Evolutionary conservation across 305 asterid genomes (phyloP).

Genomic region (Withania somnifera): DNA sequence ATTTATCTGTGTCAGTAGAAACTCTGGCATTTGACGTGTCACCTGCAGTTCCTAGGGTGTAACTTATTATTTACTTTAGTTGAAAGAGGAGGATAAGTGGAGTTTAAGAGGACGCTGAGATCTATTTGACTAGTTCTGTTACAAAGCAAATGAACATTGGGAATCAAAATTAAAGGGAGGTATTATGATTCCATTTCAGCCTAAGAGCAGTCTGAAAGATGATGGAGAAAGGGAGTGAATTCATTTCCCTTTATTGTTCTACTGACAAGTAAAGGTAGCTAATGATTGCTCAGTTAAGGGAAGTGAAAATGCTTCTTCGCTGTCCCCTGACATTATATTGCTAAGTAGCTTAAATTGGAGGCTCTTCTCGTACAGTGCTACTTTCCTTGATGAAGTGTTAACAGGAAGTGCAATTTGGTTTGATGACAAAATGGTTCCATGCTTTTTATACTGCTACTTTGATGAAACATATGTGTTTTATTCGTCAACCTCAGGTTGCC

Average conservation of each 20-base stretch:
- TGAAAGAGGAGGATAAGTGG: neutral
- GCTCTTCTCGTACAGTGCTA: neutral
- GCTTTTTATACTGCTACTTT: neutral
- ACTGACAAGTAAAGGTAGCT: neutral
- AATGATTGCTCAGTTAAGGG: neutral
- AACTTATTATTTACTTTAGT: neutral
- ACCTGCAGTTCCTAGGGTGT: neutral
- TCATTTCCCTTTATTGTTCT: neutral
- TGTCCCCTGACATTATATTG: neutral
- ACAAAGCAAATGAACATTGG: neutral
- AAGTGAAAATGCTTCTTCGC: neutral
- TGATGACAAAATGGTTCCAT: neutral
- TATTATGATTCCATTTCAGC: neutral
- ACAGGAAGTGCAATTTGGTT: neutral
- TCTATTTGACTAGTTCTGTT: neutral
- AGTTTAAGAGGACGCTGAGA: neutral
- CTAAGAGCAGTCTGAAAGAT: neutral
- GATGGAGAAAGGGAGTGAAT: neutral
- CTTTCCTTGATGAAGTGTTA: neutral
- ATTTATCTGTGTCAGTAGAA: neutral
- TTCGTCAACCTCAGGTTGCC: slow-evolving; percentile 54
- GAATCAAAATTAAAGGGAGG: neutral
- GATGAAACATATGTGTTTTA: neutral
- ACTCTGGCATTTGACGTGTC: neutral
- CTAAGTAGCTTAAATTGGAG: neutral